Base-by-base conservation (phyloP, 2,329 filamentous ascomycete species). In the Fusarium brevicatenulatum region DNA sequence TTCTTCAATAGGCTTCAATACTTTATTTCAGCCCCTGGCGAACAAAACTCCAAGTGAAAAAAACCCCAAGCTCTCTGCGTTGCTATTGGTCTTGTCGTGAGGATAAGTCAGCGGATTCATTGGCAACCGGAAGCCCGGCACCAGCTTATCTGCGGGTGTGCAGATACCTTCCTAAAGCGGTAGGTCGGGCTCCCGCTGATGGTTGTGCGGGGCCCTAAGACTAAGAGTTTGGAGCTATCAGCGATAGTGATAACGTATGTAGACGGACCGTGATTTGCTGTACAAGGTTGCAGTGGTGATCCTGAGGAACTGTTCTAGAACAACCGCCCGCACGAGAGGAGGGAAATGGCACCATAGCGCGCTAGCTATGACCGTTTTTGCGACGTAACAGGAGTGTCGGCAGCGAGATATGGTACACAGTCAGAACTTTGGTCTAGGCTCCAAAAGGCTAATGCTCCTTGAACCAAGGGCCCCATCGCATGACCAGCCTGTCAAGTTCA, bases 251-350 rank as follows among this genome's bases (percentile, higher is more conserved):
- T 34, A 50, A 23, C 21, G 50, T n/a, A n/a, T n/a, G n/a, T 21
- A 28, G 32, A 55, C 13, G 36, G 9, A 11, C 12, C 8, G 2
- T 32, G 28, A 63, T 68, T 68, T 32, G 66, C 21, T 55, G 43
- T 50, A 15, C 28, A 5, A 18, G 18, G 9, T n/a, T 21, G 9
- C 19, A 28, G 28, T 32, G n/a, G 15, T 36, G 34, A 30, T 55
- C 11, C 43, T 9, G n/a, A 62, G 34, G 66, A 68, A 68, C 6
- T 52, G 64, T 68, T 68, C 66, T 68, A 68, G 66, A 68, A 68
- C 66, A 53, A 37, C 32, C 34, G 50, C 32, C 34, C 28, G 39
- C 44, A n/a, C 36, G 7, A 55, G 7, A 13, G 18, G 47, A 43
- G 10, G 2, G 12, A 44, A 36, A 25, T 66, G 32, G 47, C 50